Evolutionary conservation across 495 filamentous ascomycete species (phyloP), one percentile per base, ranked within the genome.

Genomic region (Neurospora sp.): DNA sequence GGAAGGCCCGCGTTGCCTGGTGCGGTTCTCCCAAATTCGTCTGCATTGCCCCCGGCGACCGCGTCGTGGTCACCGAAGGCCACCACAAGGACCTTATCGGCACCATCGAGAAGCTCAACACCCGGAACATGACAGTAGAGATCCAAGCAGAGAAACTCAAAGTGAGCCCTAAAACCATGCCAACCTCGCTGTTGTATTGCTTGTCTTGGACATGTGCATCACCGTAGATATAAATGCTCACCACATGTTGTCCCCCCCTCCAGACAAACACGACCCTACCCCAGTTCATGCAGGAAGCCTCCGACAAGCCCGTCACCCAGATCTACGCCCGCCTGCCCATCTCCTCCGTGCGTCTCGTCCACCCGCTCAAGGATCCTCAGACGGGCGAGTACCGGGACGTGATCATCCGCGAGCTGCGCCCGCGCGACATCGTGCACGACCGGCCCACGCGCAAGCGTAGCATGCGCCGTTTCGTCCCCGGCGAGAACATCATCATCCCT

Each of bases 11-110:
- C 31, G 79, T 77, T 40, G 77, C 80, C 11, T 87, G 85, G 85
- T 79, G 79, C 40, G 84, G 85, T 59, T 89, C 88, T 71, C 82
- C 85, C 48, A 84, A 87, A 76, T 85, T 85, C 75, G 84, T 90
- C 74, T 91, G 91, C 72, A 85, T 98, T 75, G 87, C 84, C 18
- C 77, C 81, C 9, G 89, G 88, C 10, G 94, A 98, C 77, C 86
- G 94, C 71, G 92, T 97, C 40, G 92, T 93, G 42, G 79, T 97
- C 40, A 82, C 91, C 66, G 89, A 90, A 69, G 94, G 94, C 27
- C 84, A 84, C 72, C 91, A 94, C 74, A 91, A 90, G 83, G 93
- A 93, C 72, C 91, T 90, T 81, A 97, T 99, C 83, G 91, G 90
- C 38, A 82, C 82, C 40, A 88, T 98, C 39, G 77, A 71, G 68